Conservation (phyloP, 78 protist genomes). For the Acrasis kona region DNA sequence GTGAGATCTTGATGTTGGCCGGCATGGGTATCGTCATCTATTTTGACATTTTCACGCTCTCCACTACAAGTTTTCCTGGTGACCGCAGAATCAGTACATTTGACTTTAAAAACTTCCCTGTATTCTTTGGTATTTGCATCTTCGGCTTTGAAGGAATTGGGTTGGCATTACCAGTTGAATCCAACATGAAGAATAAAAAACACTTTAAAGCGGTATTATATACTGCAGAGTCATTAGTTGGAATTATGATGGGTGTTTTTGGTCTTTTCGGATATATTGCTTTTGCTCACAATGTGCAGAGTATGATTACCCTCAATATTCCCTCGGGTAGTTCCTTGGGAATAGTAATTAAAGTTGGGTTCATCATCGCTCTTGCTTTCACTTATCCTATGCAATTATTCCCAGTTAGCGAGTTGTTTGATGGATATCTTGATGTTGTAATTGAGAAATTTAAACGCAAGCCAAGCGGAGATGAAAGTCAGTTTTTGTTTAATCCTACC, state of each 20-base stretch:
- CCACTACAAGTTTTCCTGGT: background rate
- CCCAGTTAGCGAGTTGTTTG: background rate
- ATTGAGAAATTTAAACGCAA: too few relatives aligned
- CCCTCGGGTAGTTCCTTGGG: background rate
- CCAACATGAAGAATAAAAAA: background rate
- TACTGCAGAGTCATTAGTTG: background rate
- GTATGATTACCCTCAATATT: background rate
- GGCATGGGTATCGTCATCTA: too few relatives aligned
- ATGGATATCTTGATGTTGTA: too few relatives aligned
- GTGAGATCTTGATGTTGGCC: conserved; percentile 3
- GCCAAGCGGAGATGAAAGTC: too few relatives aligned
- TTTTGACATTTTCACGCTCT: background rate
- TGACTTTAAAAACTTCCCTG: background rate
- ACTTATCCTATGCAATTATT: conserved; percentile 3
- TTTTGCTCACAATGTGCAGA: background rate
- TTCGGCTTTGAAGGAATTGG: conserved; percentile 12
- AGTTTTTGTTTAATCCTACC: too few relatives aligned
- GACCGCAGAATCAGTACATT: background rate
- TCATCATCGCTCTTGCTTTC: background rate
- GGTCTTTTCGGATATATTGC: conserved; percentile 3
- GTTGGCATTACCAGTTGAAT: conserved; percentile 1
- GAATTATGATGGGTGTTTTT: background rate
- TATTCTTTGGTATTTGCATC: background rate
- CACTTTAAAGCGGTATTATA: background rate
- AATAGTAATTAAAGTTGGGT: background rate